These are phyloP conservation scores for Mychonastes homosphaera DNA, from an alignment of 139 green algal genomes.

Conservation along the genomic window DNA sequence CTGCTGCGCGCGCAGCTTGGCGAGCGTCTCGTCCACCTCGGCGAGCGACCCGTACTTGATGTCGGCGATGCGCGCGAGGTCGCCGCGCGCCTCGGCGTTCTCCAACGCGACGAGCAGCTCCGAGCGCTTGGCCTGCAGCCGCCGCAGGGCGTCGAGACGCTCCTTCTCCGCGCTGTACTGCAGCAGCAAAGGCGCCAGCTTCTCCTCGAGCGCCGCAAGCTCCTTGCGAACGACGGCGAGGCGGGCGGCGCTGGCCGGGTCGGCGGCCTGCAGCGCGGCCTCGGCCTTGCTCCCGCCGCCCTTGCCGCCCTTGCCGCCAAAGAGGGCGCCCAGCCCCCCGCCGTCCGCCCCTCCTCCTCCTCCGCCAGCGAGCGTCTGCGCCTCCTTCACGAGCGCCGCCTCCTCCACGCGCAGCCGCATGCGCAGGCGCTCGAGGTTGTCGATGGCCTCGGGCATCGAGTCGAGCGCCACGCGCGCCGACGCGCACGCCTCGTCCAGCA, in stretches of 20 bases:
- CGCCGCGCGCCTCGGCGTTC: slow-evolving; percentile 57
- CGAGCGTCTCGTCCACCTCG: slow-evolving; percentile 66
- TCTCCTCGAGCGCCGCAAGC: slow-evolving; percentile 58
- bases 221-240: slow-evolving; percentile 60
- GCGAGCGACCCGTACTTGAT: slow-evolving; percentile 69
- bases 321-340: too few relatives aligned
- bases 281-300: too few relatives aligned
- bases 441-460: slow-evolving; percentile 68
- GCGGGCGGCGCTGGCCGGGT: slow-evolving; percentile 36
- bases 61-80: slow-evolving; percentile 57
- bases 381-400: slow-evolving; percentile 49
- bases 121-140: slow-evolving; percentile 60
- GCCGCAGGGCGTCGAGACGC: slow-evolving; percentile 55
- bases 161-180: slow-evolving; percentile 64
- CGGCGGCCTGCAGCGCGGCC: too few relatives aligned
- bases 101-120: slow-evolving; percentile 58
- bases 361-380: too few relatives aligned
- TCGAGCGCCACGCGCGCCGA: slow-evolving; percentile 42
- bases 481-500: slow-evolving; percentile 44
- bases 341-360: too few relatives aligned
- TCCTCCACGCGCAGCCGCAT: slow-evolving; percentile 60
- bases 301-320: too few relatives aligned
- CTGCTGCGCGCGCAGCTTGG: slow-evolving; percentile 25
- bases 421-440: slow-evolving; percentile 61
- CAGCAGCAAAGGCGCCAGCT: slow-evolving; percentile 67